phyloP scores from a whole-genome alignment of 768 basidiomycete species.

The Fomitopsis serialis region DNA sequence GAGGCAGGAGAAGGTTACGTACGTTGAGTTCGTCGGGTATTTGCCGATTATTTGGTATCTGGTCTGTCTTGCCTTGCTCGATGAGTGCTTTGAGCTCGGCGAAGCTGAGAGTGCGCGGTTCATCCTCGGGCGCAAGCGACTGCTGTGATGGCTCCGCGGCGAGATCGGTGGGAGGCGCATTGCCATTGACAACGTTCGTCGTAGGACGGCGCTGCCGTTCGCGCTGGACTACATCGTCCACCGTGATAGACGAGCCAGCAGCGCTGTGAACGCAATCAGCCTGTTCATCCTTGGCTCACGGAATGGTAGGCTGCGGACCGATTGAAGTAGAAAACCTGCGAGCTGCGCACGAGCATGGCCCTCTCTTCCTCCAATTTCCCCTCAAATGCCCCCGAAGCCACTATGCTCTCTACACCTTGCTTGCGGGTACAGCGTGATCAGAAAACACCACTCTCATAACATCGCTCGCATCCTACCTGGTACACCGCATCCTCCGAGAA shows the following conservation, averaged over 20 bases:
- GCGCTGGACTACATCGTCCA: constrained; percentile 20
- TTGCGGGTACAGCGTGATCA: constrained; percentile 25
- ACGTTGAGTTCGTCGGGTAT: constrained; percentile 69
- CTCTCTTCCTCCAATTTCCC: constrained; percentile 31
- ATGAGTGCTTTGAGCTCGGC: constrained; percentile 66
- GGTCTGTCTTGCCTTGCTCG: constrained; percentile 61
- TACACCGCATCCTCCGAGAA: constrained; percentile 55
- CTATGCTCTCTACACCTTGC: constrained; percentile 62
- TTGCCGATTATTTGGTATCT: constrained; percentile 74
- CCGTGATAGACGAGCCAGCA: constrained; percentile 21
- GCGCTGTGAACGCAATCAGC: constrained; percentile 22
- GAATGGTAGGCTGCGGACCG: constrained; percentile 27
- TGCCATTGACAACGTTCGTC: neutral
- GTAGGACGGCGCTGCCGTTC: neutral
- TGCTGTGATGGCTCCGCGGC: neutral
- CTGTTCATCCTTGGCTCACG: neutral
- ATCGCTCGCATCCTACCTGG: constrained; percentile 38
- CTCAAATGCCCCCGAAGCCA: constrained; percentile 36
- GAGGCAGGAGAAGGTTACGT: constrained; percentile 14
- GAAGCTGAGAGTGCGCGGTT: constrained; percentile 52
- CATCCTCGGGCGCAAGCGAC: constrained; percentile 13
- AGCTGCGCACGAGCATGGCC: constrained; percentile 45
- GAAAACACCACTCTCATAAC: neutral
- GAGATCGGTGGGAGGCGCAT: neutral
- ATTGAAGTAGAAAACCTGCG: constrained; percentile 73